Evolutionary conservation across 345 rosid genomes (phyloP).

Genomic region (Kandelia obovata): DNA sequence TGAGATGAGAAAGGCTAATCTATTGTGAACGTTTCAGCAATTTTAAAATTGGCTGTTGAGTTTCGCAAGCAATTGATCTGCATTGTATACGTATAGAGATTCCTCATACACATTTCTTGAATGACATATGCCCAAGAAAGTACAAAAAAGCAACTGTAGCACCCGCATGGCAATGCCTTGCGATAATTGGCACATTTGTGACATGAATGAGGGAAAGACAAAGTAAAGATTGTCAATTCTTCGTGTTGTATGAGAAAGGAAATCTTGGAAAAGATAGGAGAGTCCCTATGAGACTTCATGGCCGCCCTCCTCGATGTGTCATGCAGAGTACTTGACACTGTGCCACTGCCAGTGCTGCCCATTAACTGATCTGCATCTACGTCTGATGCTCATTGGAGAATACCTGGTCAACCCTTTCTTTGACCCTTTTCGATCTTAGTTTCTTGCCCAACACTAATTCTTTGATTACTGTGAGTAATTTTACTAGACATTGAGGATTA

Average conservation of each 20-base stretch:
- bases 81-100: neutral
- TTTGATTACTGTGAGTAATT: no score
- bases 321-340: neutral
- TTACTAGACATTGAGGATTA: no score
- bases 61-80: no score
- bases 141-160: slow-evolving; percentile 7
- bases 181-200: slow-evolving; percentile 4
- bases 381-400: no score
- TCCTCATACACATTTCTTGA: neutral
- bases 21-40: no score
- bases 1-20: no score
- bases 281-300: slow-evolving; percentile 4
- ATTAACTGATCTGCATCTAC: no score
- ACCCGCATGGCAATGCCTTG: slow-evolving; percentile 1
- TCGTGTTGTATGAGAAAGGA: slow-evolving; percentile 26
- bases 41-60: no score
- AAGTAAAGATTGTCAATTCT: slow-evolving; percentile 20
- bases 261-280: slow-evolving; percentile 17
- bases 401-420: neutral
- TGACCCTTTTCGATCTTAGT: neutral
- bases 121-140: slow-evolving; percentile 6
- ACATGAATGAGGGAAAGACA: slow-evolving; percentile 23
- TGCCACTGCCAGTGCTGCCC: slow-evolving; percentile 4
- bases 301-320: slow-evolving; percentile 11
- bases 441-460: no score